Percentiles rank a stretch among this genome's conserved stretches.
These are phyloP conservation scores for Neonectria ditissima DNA, from an alignment of 2,329 filamentous ascomycete genomes.

Conservation along the genomic window DNA sequence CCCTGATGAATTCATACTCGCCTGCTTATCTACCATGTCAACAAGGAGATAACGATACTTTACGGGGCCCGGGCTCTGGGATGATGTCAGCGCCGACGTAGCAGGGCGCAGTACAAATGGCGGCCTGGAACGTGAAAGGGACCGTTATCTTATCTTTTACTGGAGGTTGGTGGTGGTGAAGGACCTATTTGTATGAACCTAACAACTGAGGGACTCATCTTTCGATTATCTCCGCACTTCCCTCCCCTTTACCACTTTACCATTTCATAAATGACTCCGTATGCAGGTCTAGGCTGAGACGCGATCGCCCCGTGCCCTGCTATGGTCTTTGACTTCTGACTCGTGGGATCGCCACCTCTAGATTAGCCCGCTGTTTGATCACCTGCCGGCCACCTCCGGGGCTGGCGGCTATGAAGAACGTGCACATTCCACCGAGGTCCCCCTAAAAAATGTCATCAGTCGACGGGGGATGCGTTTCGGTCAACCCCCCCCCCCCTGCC, in stretches of 20 bases:
- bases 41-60: too few relatives aligned
- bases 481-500: neutral
- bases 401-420: neutral
- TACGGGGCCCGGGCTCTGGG: neutral
- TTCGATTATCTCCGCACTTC: neutral
- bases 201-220: neutral
- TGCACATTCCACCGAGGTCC: neutral
- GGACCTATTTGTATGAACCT: neutral
- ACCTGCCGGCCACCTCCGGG: conserved; percentile 3
- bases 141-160: too few relatives aligned
- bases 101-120: too few relatives aligned
- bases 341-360: conserved; percentile 4
- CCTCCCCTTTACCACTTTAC: neutral
- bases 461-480: neutral
- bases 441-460: neutral
- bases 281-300: neutral
- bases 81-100: conserved; percentile 18
- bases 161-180: too few relatives aligned
- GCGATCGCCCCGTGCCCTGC: conserved; percentile 1
- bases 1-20: neutral
- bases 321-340: neutral
- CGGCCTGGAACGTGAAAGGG: neutral
- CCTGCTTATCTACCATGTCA: conserved; percentile 8
- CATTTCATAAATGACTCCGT: neutral
- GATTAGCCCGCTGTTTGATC: conserved; percentile 12